Conservation (phyloP, 2,329 filamentous ascomycete genomes). For the Pyrenophora teres region DNA sequence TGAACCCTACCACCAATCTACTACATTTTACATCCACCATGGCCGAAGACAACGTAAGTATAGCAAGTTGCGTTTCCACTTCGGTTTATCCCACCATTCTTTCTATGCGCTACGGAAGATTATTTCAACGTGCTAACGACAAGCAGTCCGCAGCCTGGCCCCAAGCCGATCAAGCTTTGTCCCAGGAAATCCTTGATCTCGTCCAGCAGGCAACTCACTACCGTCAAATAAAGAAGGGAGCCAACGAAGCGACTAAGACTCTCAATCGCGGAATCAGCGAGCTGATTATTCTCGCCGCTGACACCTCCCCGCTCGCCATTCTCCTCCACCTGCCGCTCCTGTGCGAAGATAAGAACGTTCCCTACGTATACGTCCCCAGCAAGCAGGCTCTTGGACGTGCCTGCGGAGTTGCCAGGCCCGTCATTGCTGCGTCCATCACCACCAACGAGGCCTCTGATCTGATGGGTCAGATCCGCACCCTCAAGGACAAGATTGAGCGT, state of each 20-base stretch:
- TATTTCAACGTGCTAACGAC: too few relatives aligned
- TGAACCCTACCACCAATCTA: constrained; percentile 31
- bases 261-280: constrained; percentile 90
- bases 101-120: too few relatives aligned
- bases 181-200: constrained; percentile 51
- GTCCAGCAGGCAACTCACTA: constrained; percentile 38
- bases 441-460: constrained; percentile 62
- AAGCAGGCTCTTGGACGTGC: constrained; percentile 76
- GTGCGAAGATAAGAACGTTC: constrained; percentile 81
- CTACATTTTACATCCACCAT: constrained; percentile 13
- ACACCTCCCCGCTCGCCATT: constrained; percentile 85
- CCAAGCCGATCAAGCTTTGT: constrained; percentile 54
- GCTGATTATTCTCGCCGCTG: constrained; percentile 79
- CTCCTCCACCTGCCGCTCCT: constrained; percentile 71
- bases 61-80: too few relatives aligned
- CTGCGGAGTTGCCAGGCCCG: constrained; percentile 84
- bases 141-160: constrained; percentile 1
- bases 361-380: constrained; percentile 65
- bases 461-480: constrained; percentile 79
- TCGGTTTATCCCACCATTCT: too few relatives aligned
- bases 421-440: constrained; percentile 87
- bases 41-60: constrained; percentile 33
- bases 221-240: constrained; percentile 42
- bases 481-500: constrained; percentile 96
- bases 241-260: constrained; percentile 77